Conservation (phyloP, 345 rosid species). For the thale cress (Arabidopsis thaliana) region DNA sequence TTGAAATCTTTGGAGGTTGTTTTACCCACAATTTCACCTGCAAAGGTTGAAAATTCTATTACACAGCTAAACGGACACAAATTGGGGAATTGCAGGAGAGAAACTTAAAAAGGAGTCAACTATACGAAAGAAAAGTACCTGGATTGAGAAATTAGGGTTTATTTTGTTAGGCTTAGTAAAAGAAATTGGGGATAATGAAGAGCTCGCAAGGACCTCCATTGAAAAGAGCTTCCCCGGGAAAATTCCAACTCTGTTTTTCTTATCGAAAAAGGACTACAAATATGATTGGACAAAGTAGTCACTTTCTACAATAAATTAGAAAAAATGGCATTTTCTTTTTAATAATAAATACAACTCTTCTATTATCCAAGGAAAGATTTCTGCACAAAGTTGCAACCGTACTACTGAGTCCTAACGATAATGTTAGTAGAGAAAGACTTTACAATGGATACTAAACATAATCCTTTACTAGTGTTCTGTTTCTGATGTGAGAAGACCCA, state of each 20-base stretch:
- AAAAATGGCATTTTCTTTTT: not conserved
- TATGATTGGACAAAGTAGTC: conserved; percentile 20
- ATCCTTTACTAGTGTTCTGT: conserved; percentile 25
- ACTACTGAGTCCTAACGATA: not conserved
- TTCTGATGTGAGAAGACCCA: conserved; percentile 37
- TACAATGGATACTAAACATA: conserved; percentile 24
- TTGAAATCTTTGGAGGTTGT: conserved; percentile 35
- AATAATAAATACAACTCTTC: not conserved
- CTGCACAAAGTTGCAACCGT: conserved; percentile 10
- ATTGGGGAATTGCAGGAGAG: conserved; percentile 5
- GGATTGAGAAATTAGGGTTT: conserved; percentile 46
- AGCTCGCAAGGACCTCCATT: conserved; percentile 67
- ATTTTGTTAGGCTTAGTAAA: conserved; percentile 21
- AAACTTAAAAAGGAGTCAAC: not conserved
- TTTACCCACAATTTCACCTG: conserved; percentile 54
- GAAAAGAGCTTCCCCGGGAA: conserved; percentile 46
- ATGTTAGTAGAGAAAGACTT: conserved; percentile 32
- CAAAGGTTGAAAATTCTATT: not conserved
- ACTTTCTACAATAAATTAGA: not conserved
- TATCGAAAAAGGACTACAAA: conserved; percentile 20
- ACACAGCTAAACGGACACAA: conserved; percentile 10
- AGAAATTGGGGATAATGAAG: conserved; percentile 46
- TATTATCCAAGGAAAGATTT: conserved; percentile 12
- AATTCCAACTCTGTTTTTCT: conserved; percentile 37
- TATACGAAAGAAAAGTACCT: conserved; percentile 43